phyloP scores from a whole-genome alignment of 495 filamentous ascomycete species.

The Penicillium manginii region DNA sequence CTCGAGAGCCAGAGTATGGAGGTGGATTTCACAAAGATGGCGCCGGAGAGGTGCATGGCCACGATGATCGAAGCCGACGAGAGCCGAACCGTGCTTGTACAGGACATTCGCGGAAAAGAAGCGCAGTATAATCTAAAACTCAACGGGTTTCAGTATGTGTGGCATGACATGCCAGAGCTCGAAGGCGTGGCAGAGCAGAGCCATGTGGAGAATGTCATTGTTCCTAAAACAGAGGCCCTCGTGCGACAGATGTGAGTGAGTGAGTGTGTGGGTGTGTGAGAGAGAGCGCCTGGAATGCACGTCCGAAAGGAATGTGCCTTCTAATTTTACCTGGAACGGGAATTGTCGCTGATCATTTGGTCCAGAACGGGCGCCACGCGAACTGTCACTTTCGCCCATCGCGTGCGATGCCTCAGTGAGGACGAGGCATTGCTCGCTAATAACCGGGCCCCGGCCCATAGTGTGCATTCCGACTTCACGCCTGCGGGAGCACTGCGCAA shows the following conservation, averaged over 20 bases:
- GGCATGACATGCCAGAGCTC: slow-evolving; percentile 19
- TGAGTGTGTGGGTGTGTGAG: background rate
- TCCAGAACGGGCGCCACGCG: slow-evolving; percentile 20
- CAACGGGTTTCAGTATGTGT: slow-evolving; percentile 17
- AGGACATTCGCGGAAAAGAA: slow-evolving; percentile 20
- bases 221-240: slow-evolving; percentile 19
- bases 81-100: slow-evolving; percentile 7
- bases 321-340: slow-evolving; percentile 2
- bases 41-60: slow-evolving; percentile 4
- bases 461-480: slow-evolving; percentile 28
- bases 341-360: slow-evolving; percentile 1
- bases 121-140: slow-evolving; percentile 7
- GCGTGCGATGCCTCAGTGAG: slow-evolving; percentile 19
- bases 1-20: background rate
- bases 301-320: background rate
- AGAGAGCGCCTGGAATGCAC: background rate
- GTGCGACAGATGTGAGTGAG: slow-evolving; percentile 18
- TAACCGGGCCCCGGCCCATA: slow-evolving; percentile 23
- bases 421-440: slow-evolving; percentile 16
- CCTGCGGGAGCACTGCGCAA: slow-evolving; percentile 15
- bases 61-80: slow-evolving; percentile 1
- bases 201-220: slow-evolving; percentile 8
- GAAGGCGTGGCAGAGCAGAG: slow-evolving; percentile 4
- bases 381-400: slow-evolving; percentile 17
- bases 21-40: slow-evolving; percentile 9